Base-by-base conservation (phyloP, 2,329 filamentous ascomycete species). In the Diaporthe sp. region DNA sequence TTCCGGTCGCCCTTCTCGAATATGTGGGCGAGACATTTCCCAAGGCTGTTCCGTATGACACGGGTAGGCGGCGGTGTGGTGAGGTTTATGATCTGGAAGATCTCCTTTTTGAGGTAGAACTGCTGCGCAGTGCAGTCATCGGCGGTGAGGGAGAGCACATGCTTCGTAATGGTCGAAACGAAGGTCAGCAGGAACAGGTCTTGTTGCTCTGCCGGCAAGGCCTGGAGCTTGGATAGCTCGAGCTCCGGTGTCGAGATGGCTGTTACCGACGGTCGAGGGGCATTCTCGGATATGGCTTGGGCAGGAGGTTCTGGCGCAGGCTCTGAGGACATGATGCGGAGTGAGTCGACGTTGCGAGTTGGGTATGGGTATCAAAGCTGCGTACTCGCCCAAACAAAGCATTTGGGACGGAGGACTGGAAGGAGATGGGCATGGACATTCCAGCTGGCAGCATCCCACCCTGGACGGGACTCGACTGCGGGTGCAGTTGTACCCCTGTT, bases 161-260 rank as follows among this genome's bases (percentile, higher is more conserved):
- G 94, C 79, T 93, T 94, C 77, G 92, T 93, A 74, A 99, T 89
- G 76, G 94, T 92, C 39, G 95, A 94, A 49, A 96, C 94, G 82
- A 97, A 98, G 37, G 93, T 97, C 76, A 99, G 89, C 77, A 99
- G 90, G 84, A 97, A 97, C 17, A 99, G 91, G 81, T 98, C 96
- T 85, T 99, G 97, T 84, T 99, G 97, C 86, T 99, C 97, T 72
- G 94, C 92, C 58, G 96, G 95, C 63, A 98, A 91, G 71, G 94
- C 90, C 85, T 98, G 94, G 65, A 99, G 92, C 88, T 98, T 98
- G 81, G 92, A 87, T 79, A 98, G 87, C 83, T 99, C 96, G 83
- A 99, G 94, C 87, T 98, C 94, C 70, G 93, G 93, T 81, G 86
- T 85, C 76, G 87, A 85, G 78, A 84, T 87, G 77, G 85, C 76